Evolutionary conservation across 768 basidiomycete genomes (phyloP), one percentile per base, ranked within the genome.

Genomic region (Mycena chlorophos): DNA sequence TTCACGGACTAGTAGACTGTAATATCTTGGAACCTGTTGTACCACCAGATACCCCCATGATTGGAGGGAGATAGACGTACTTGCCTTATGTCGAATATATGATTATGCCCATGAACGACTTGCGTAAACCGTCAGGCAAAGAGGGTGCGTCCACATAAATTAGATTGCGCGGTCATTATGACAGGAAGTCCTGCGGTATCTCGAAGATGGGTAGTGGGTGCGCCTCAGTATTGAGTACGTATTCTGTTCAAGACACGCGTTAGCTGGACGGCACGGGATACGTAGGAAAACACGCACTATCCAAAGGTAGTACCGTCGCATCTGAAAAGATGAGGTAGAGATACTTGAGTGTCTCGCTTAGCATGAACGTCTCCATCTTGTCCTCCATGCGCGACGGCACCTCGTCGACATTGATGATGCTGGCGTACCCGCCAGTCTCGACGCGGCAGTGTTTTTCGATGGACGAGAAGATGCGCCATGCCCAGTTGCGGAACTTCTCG

Each of bases 311-410:
- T n/a, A 86, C 79, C 26, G 68, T 75, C 5, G 79, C 78, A 64
- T 92, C 90, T 52, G 86, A 82, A 68, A 96, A 98, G 3, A 97
- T 73, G 60, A 96, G 70, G 69, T 88, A 97, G 20, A 98, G 77
- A 71, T 97, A 97, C 70, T 98, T 94, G 56, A 94, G 71, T 5
- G 91, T 94, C 70, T 94, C 91, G 62, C 89, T 88, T 91, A 97
- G 77, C 71, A 94, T 82, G 75, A 95, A 97, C 13, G 94, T 94
- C 73, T 98, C 94, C 94, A 97, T 96, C 69, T 89, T 87, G 71
- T 98, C 93, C 59, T 92, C 87, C 54, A 81, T 75, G 65, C 75
- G 73, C 2, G 76, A 82, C 0, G 88, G 86, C 10, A 86, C 74
- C 57, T 83, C 78, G 69, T 96, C 91, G 10, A 98, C 95, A 65